Conservation (phyloP, 2,329 filamentous ascomycete genomes). For the Dothideomycetes sp. region DNA sequence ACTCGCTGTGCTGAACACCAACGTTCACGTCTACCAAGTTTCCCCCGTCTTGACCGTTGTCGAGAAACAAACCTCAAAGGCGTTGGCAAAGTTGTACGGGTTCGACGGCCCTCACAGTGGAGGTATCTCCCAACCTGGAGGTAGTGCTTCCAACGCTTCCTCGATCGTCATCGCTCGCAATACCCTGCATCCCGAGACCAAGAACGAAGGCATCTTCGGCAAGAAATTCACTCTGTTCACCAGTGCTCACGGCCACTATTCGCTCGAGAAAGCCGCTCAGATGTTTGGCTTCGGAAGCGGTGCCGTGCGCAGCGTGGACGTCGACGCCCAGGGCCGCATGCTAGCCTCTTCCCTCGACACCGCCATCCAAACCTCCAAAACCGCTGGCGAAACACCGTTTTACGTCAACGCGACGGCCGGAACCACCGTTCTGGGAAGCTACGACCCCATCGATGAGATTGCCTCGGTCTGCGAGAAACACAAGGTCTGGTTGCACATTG, state of each 20-base stretch:
- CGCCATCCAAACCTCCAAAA: constrained; percentile 52
- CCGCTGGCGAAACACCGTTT: constrained; percentile 68
- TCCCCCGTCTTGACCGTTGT: constrained; percentile 80
- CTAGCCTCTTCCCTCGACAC: constrained; percentile 54
- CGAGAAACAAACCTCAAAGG: constrained; percentile 70
- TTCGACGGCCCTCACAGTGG: constrained; percentile 59
- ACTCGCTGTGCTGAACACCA: constrained; percentile 81
- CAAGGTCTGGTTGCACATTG: constrained; percentile 84
- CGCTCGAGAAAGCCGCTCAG: constrained; percentile 87
- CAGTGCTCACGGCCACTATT: constrained; percentile 84
- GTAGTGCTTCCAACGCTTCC: constrained; percentile 74
- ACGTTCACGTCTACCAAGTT: constrained; percentile 88
- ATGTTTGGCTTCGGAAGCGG: constrained; percentile 73
- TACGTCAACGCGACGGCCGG: constrained; percentile 95
- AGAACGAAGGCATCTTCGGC: constrained; percentile 57
- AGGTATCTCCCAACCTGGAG: constrained; percentile 70
- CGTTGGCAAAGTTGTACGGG: constrained; percentile 68
- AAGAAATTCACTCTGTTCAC: constrained; percentile 76
- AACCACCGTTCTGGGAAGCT: constrained; percentile 85
- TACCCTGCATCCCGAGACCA: constrained; percentile 70
- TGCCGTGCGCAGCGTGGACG: constrained; percentile 63
- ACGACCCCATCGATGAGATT: constrained; percentile 67
- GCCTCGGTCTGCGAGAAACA: constrained; percentile 60
- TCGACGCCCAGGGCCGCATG: constrained; percentile 68
- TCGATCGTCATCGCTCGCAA: constrained; percentile 84